phyloP scores from a whole-genome alignment of 352 stramenopile species.

The Pythium aquatile region DNA sequence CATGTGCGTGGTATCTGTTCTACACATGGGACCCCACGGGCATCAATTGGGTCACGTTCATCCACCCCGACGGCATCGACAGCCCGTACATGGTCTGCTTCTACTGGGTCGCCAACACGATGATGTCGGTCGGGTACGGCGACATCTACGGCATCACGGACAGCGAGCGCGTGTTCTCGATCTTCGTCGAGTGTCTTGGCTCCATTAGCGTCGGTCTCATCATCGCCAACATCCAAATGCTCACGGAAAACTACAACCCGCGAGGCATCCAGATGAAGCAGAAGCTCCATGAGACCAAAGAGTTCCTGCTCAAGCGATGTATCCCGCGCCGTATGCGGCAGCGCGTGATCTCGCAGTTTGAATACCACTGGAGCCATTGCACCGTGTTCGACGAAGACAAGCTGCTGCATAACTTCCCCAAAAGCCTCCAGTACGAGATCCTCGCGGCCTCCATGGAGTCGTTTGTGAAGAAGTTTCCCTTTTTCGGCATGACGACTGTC shows the following conservation, averaged over 20 bases:
- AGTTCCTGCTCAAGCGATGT: conserved; percentile 68
- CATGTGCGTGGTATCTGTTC: conserved; percentile 80
- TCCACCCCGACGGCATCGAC: conserved; percentile 38
- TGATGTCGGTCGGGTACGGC: conserved; percentile 93
- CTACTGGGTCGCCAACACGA: conserved; percentile 93
- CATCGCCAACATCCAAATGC: conserved; percentile 91
- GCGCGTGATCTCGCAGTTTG: conserved; percentile 74
- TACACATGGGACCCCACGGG: conserved; percentile 76
- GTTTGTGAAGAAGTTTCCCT: conserved; percentile 75
- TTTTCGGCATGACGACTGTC: conserved; percentile 71
- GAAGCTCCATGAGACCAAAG: conserved; percentile 77
- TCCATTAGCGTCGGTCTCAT: conserved; percentile 91
- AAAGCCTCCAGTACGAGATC: conserved; percentile 78
- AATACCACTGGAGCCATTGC: conserved; percentile 74
- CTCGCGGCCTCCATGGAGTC: conserved; percentile 71
- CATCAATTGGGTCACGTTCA: conserved; percentile 68
- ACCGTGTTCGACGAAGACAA: conserved; percentile 75
- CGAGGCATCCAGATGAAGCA: conserved; percentile 66
- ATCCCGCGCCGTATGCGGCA: conserved; percentile 66
- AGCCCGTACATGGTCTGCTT: conserved; percentile 88
- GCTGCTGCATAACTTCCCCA: conserved; percentile 63
- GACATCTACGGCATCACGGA: conserved; percentile 87
- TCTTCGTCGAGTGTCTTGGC: conserved; percentile 80
- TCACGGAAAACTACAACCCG: conserved; percentile 91
- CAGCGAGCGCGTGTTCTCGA: conserved; percentile 78